phyloP scores from a whole-genome alignment of 768 basidiomycete genomes.

The Psilocybe cyanescens region DNA sequence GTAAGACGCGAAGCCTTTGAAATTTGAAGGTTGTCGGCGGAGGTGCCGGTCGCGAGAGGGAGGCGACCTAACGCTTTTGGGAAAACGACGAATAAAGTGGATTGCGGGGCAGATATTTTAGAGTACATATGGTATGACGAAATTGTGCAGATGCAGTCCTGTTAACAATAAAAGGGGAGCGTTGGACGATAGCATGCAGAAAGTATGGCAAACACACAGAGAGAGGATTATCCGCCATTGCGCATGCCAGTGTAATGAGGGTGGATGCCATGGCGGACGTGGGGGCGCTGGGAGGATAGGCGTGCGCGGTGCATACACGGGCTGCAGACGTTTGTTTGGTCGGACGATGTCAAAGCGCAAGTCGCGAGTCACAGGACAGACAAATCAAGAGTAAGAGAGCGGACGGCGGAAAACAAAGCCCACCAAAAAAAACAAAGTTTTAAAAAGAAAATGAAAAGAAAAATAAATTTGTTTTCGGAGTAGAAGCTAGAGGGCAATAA shows the following conservation, averaged over 20 bases:
- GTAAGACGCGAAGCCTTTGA: too few relatives aligned
- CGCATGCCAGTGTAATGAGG: conserved; percentile 4
- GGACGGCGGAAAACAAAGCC: conserved; percentile 24
- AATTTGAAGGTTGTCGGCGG: too few relatives aligned
- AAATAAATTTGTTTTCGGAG: conserved; percentile 26
- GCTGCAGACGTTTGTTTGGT: neutral
- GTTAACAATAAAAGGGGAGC: too few relatives aligned
- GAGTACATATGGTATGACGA: neutral
- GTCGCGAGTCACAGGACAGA: conserved; percentile 5
- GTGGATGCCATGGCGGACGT: conserved; percentile 1
- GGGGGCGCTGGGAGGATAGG: neutral
- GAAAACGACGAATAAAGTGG: neutral
- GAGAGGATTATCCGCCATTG: conserved; percentile 24
- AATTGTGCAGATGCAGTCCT: too few relatives aligned
- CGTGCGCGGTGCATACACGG: neutral
- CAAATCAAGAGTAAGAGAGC: conserved; percentile 23
- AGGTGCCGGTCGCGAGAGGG: too few relatives aligned
- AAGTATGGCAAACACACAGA: conserved; percentile 4
- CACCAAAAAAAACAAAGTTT: conserved; percentile 17
- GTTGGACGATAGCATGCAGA: neutral
- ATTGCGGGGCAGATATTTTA: neutral
- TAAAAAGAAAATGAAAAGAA: conserved; percentile 23
- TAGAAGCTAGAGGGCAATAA: conserved; percentile 33
- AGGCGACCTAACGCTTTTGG: too few relatives aligned
- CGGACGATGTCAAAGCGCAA: conserved; percentile 7